A percentile compares a stretch with the other conserved stretches of the same genome.
Evolutionary conservation across 2,329 filamentous ascomycete species (phyloP).

Genomic region (Erysiphe pulchra): DNA sequence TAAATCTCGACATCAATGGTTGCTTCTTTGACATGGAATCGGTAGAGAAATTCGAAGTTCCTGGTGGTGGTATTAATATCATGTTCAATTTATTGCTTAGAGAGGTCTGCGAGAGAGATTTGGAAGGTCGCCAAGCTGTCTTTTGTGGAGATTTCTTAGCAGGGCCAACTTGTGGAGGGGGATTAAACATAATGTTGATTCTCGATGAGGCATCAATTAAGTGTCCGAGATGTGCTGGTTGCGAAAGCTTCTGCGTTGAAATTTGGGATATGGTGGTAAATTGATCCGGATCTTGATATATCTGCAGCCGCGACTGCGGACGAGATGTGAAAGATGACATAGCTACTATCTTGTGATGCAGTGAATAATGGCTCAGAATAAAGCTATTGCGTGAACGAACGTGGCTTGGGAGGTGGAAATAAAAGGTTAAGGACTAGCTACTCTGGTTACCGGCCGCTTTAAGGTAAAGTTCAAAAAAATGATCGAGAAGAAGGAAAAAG

Average conservation of each 20-base stretch:
- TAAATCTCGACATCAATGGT: constrained; percentile 30
- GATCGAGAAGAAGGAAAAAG: no score
- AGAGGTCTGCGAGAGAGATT: constrained; percentile 34
- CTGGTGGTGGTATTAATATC: constrained; percentile 39
- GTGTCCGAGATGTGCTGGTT: constrained; percentile 16
- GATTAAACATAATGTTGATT: constrained; percentile 41
- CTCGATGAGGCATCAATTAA: constrained; percentile 18
- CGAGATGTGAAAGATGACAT: no score
- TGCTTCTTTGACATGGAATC: constrained; percentile 45
- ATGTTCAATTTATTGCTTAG: constrained; percentile 38
- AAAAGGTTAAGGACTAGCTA: no score
- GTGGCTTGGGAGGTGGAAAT: no score
- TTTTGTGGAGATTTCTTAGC: constrained; percentile 46
- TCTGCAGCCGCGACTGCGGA: constrained; percentile 18
- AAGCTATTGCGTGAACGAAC: no score
- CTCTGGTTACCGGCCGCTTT: no score
- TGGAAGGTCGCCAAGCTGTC: constrained; percentile 23
- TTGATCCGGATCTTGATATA: constrained; percentile 23
- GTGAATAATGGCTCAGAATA: no score
- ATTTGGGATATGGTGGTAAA: background rate
- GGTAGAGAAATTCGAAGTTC: constrained; percentile 25
- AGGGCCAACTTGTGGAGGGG: constrained; percentile 21
- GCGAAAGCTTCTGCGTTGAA: background rate
- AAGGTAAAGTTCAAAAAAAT: no score
- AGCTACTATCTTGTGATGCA: no score